phyloP scores from a whole-genome alignment of 2,329 filamentous ascomycete species.

The Periglandula ipomoeae region DNA sequence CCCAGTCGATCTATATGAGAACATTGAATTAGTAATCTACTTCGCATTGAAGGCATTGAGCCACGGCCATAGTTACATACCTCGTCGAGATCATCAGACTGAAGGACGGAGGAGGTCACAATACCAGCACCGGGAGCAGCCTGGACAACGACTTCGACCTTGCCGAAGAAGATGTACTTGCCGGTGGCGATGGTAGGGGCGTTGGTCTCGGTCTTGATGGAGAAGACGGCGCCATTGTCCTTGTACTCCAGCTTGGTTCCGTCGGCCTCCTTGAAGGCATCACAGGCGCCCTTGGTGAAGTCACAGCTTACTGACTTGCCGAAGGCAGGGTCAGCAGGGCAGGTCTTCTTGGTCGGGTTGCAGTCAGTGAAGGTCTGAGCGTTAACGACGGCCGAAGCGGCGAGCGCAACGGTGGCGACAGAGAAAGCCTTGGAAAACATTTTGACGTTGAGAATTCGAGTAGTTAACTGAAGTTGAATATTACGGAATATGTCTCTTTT shows the following conservation, averaged over 20 bases:
- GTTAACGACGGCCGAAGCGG: slow-evolving; percentile 38
- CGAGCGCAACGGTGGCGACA: slow-evolving; percentile 37
- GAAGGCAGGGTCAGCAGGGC: slow-evolving; percentile 68
- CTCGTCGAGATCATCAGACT: slow-evolving; percentile 77
- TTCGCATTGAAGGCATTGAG: slow-evolving; percentile 22
- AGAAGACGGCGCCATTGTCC: slow-evolving; percentile 44
- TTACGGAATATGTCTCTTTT: neutral
- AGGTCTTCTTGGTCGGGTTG: slow-evolving; percentile 48
- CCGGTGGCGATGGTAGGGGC: slow-evolving; percentile 64
- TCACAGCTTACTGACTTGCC: slow-evolving; percentile 55
- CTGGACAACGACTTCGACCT: slow-evolving; percentile 69
- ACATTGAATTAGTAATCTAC: neutral
- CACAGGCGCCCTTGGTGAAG: slow-evolving; percentile 64
- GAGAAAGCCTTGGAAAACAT: slow-evolving; percentile 38
- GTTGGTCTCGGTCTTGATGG: slow-evolving; percentile 58
- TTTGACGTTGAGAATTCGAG: slow-evolving; percentile 7
- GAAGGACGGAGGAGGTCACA: slow-evolving; percentile 80
- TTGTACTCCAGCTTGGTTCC: slow-evolving; percentile 42
- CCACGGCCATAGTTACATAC: slow-evolving; percentile 68
- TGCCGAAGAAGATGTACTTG: slow-evolving; percentile 97
- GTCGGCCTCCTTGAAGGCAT: slow-evolving; percentile 36
- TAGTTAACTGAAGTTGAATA: neutral
- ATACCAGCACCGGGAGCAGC: slow-evolving; percentile 75
- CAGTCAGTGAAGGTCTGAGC: slow-evolving; percentile 50
- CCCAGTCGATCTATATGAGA: slow-evolving; percentile 60